Evolutionary conservation across 2,329 filamentous ascomycete genomes (phyloP).

Genomic region (Aspergillus sp.): DNA sequence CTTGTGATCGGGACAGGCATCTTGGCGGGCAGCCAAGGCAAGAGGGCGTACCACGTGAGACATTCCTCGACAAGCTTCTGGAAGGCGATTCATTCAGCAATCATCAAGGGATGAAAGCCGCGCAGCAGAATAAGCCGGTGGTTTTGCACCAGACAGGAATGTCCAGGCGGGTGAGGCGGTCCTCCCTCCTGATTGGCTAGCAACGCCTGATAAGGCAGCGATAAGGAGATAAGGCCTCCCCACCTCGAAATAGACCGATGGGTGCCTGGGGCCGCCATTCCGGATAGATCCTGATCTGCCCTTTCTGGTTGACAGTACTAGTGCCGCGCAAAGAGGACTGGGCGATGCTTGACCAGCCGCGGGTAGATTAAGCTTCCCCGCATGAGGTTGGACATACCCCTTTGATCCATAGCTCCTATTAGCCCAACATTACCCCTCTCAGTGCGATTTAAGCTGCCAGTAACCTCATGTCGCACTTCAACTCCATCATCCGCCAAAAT

Average conservation of each 20-base stretch:
- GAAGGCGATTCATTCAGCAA: background rate
- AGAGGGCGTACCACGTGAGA: background rate
- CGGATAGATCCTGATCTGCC: background rate
- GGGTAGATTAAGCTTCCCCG: slow-evolving; percentile 9
- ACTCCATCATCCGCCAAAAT: background rate
- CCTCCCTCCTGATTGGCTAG: background rate
- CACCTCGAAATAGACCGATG: background rate
- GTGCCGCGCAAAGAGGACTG: too few relatives aligned
- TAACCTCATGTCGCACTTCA: background rate
- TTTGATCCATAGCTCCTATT: slow-evolving; percentile 7
- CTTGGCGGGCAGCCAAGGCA: background rate
- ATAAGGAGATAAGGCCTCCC: background rate
- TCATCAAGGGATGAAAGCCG: background rate
- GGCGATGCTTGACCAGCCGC: background rate
- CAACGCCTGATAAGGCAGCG: background rate
- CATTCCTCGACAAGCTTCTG: background rate
- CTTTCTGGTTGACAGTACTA: background rate
- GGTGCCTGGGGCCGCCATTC: background rate
- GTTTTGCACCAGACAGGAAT: background rate
- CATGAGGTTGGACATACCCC: slow-evolving; percentile 17
- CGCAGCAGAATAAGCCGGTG: too few relatives aligned
- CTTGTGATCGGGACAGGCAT: slow-evolving; percentile 3
- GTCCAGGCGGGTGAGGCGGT: background rate
- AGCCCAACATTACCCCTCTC: background rate
- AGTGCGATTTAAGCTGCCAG: background rate